Evolutionary conservation across 352 stramenopile genomes (phyloP), one percentile per base, ranked within the genome.

Genomic region (Pythium insidiosum): DNA sequence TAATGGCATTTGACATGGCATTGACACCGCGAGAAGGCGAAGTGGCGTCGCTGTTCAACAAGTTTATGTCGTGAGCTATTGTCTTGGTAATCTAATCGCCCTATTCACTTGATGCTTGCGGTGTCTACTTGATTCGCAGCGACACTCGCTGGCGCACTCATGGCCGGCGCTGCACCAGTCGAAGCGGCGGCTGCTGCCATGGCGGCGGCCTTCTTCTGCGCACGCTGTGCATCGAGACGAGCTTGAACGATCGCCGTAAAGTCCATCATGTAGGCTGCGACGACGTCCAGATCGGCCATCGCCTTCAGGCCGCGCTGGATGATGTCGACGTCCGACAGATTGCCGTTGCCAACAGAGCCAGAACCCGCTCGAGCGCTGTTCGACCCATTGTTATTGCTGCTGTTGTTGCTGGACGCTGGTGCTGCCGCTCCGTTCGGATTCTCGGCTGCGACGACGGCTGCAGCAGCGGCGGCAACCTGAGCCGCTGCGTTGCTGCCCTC

Each of bases 181-280:
- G 29, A 16, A 23, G 50, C 37, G 6, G 26, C 43, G 30, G 40
- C 53, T 2, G 53, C 60, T 24, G 56, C 61, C 0, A 41, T 31
- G 6, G 56, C 59, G 16, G 54, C 44, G 25, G 71, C 66, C 28
- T 87, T 87, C 58, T 86, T 88, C 40, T 87, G 71, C 0, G 80
- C 69, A 22, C 75, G 57, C 47, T 93, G 75, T 0, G 63, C 66
- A 40, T 93, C 80, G 21, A 88, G 65, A 6, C 80, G 63, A 1
- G 66, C 63, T 23, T 90, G 77, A 2, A 89, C 75, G 35, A 91
- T 90, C 2, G 71, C 74, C 0, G 74, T 87, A 44, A 97, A 97
- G 58, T 97, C 90, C 19, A 79, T 69, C 81, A 97, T 96, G 58
- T 97, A 97, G 10, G 85, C 78, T 1, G 83, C 88, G 19, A 97